Conservation (phyloP, 345 rosid species). For the Rhizophora mangle region DNA sequence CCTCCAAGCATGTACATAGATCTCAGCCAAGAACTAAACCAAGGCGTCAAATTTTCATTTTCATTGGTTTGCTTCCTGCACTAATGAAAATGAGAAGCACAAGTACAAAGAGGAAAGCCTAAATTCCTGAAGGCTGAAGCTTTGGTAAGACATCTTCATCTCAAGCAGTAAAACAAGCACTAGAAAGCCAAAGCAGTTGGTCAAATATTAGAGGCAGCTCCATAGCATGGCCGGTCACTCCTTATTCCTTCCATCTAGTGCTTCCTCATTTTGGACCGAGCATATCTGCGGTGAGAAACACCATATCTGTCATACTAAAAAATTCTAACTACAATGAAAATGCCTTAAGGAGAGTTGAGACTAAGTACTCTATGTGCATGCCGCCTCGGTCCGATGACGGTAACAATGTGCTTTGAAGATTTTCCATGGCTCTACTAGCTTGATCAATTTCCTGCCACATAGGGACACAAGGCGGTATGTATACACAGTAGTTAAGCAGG, state of each 20-base stretch:
- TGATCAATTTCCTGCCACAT: slow-evolving; percentile 54
- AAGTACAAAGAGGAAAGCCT: too few relatives aligned
- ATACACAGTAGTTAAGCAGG: neutral
- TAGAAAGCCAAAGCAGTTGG: too few relatives aligned
- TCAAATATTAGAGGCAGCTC: too few relatives aligned
- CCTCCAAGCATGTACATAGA: too few relatives aligned
- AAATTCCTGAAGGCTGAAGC: too few relatives aligned
- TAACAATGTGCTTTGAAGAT: slow-evolving; percentile 58
- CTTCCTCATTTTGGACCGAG: slow-evolving; percentile 82
- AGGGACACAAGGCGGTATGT: neutral
- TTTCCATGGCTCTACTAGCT: slow-evolving; percentile 59
- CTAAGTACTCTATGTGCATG: slow-evolving; percentile 80
- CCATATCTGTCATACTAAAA: neutral
- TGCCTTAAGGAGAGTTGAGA: slow-evolving; percentile 1
- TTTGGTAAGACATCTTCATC: too few relatives aligned
- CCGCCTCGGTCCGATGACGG: slow-evolving; percentile 86
- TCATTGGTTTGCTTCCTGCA: too few relatives aligned
- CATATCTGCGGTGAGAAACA: slow-evolving; percentile 40
- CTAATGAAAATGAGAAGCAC: too few relatives aligned
- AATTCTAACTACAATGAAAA: neutral
- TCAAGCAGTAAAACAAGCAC: too few relatives aligned
- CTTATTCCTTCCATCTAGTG: slow-evolving; percentile 26
- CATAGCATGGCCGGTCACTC: neutral
- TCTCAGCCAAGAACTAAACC: too few relatives aligned
- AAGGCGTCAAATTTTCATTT: too few relatives aligned